phyloP scores from a whole-genome alignment of 2,329 filamentous ascomycete species.

The Drechslera avenae region DNA sequence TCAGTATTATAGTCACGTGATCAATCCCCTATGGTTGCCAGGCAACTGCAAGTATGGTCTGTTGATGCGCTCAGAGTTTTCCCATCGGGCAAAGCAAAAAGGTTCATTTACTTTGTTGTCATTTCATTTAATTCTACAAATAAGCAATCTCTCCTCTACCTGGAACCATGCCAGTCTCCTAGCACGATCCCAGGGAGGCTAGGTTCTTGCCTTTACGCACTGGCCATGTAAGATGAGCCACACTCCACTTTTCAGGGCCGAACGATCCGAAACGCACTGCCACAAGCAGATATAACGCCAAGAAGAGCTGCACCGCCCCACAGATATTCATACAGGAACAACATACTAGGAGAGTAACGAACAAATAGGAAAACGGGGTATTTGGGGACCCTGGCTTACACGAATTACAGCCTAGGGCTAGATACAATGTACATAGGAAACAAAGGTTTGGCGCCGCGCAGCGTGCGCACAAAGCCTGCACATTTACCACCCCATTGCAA shows the following conservation, averaged over 20 bases:
- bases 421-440: conserved; percentile 18
- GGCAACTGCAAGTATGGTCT: too few relatives aligned
- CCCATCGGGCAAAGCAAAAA: too few relatives aligned
- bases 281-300: conserved; percentile 19
- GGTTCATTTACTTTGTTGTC: too few relatives aligned
- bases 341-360: neutral
- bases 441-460: conserved; percentile 3
- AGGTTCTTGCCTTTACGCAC: neutral
- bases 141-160: neutral
- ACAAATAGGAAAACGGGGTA: neutral
- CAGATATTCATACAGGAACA: conserved; percentile 15
- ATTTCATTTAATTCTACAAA: too few relatives aligned
- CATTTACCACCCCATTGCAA: neutral
- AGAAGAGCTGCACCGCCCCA: conserved; percentile 5
- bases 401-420: neutral
- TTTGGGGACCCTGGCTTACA: neutral
- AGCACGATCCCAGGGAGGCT: neutral
- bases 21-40: too few relatives aligned
- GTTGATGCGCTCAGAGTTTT: too few relatives aligned
- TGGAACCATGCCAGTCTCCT: neutral
- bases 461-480: conserved; percentile 1
- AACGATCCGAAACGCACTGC: conserved; percentile 9
- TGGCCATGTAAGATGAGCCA: neutral
- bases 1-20: too few relatives aligned
- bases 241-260: conserved; percentile 8